Evolutionary conservation across 345 rosid species (phyloP), one percentile per base, ranked within the genome.

Genomic region (Ricinus communis): DNA sequence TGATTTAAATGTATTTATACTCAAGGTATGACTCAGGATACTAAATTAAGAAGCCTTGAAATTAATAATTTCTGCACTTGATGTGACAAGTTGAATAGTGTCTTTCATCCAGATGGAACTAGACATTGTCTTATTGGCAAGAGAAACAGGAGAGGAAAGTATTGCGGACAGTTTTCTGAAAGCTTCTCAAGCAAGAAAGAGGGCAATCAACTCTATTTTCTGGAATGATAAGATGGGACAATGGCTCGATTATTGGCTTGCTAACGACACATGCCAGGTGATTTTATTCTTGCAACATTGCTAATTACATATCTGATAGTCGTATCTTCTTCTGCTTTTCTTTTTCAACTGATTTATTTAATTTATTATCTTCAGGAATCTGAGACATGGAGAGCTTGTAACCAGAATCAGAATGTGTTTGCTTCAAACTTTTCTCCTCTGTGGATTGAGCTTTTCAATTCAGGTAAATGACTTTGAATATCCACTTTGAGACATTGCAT

Each of bases 241-340:
- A 55, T 95, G 97, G 99, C 81, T 87, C 62, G 99, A 95, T 81
- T 95, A 90, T 81, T 86, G 98, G 93, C 79, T 87, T 21, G 43
- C 61, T 61, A 70, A 65, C 74, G 69, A 55, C 19, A 8, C 65
- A 18, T 73, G 73, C 65, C 22, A 80, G 85, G 88, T 79, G 1
- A 0, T 7, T n/a, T 21, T 68, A 31, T 41, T 41, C 18, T 16
- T 41, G 49, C 47, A 18, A 57, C 11, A 14, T 47, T 70, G 66
- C 6, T 49, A n/a, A 36, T n/a, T n/a, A n/a, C n/a, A 47, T 10
- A 36, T 46, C 4, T 22, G 53, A 16, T 12, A n/a, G 24, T 49
- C 3, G 14, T 6, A 36, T 22, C 2, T 54, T 47, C 19, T 16
- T 51, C 33, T 55, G 7, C 18, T 14, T 5, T 49, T 22, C 54